Evolutionary conservation across 169 alveolate genomes (phyloP).

Genomic region (Plasmodium coatneyi): DNA sequence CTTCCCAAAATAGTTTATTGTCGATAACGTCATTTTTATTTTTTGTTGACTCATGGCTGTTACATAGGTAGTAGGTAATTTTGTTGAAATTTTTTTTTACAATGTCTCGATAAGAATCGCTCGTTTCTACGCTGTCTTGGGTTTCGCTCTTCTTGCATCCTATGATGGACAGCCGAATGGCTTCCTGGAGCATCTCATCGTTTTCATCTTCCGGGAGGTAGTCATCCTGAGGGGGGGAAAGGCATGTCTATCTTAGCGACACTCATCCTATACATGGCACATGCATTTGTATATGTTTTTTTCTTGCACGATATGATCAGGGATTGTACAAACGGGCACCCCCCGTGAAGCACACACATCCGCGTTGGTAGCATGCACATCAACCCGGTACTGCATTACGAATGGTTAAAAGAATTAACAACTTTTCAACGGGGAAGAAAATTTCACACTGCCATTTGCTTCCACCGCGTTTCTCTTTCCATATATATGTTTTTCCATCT

Average conservation of each 20-base stretch:
- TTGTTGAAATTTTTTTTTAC: slow-evolving; percentile 44
- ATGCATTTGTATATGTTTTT: not conserved
- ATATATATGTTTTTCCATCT: not conserved
- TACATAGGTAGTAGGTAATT: slow-evolving; percentile 58
- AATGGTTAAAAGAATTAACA: not conserved
- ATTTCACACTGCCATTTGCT: not conserved
- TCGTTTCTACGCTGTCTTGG: not conserved
- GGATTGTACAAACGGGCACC: not conserved
- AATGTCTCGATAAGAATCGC: slow-evolving; percentile 31
- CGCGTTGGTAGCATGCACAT: not conserved
- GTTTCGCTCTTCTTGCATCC: slow-evolving; percentile 13
- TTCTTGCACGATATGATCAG: not conserved
- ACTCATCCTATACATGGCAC: not conserved
- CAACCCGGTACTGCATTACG: not conserved
- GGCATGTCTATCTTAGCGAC: not conserved
- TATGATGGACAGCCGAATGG: slow-evolving; percentile 57
- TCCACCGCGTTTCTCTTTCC: not conserved
- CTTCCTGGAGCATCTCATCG: slow-evolving; percentile 73
- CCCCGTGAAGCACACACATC: not conserved
- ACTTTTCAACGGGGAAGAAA: not conserved
- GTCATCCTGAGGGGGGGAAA: not conserved
- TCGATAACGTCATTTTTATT: slow-evolving; percentile 56
- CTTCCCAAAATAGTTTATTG: slow-evolving; percentile 70
- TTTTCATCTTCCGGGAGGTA: slow-evolving; percentile 49
- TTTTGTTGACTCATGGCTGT: slow-evolving; percentile 50